Conservation (phyloP, 1,284 basidiomycete genomes). For the Moesziomyces sp. region DNA sequence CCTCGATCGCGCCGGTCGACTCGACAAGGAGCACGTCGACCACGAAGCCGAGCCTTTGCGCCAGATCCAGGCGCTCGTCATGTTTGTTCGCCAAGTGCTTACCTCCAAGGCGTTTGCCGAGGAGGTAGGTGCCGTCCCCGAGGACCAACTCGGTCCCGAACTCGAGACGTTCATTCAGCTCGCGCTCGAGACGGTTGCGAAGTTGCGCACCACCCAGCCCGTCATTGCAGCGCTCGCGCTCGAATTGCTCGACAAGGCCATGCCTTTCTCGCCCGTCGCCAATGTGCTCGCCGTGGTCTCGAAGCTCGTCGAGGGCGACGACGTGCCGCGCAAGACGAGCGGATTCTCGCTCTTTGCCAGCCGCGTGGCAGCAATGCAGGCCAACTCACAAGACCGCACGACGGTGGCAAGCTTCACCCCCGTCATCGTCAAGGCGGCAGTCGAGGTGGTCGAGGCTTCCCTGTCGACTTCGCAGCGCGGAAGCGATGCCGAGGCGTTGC, state of each 20-base stretch:
- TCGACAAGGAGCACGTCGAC: slow-evolving; percentile 59
- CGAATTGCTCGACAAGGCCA: slow-evolving; percentile 45
- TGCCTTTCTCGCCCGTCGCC: slow-evolving; percentile 51
- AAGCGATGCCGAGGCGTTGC: slow-evolving; percentile 29
- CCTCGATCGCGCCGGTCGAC: slow-evolving; percentile 51
- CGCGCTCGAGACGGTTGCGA: slow-evolving; percentile 30
- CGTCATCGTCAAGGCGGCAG: slow-evolving; percentile 35
- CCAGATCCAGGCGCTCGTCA: slow-evolving; percentile 55
- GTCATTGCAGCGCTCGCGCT: slow-evolving; percentile 27
- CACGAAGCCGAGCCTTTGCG: slow-evolving; percentile 51
- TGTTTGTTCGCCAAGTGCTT: slow-evolving; percentile 52
- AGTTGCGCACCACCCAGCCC: slow-evolving; percentile 16
- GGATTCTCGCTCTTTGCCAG: slow-evolving; percentile 51
- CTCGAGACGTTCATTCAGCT: slow-evolving; percentile 40
- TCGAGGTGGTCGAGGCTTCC: slow-evolving; percentile 33
- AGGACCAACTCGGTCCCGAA: slow-evolving; percentile 22
- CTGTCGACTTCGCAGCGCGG: slow-evolving; percentile 13
- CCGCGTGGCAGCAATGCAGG: slow-evolving; percentile 38
- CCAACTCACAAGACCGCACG: slow-evolving; percentile 24
- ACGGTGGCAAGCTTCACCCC: slow-evolving; percentile 41
- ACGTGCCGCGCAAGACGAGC: slow-evolving; percentile 31
- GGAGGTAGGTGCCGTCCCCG: slow-evolving; percentile 18
- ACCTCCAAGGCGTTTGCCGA: slow-evolving; percentile 38
- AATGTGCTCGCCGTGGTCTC: slow-evolving; percentile 45
- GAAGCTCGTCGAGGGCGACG: slow-evolving; percentile 35